Percentiles rank a stretch among this genome's conserved stretches.
These are phyloP conservation scores for Musa troglodytarum DNA, from an alignment of 176 grass and related monocot species.

Conservation along the genomic window DNA sequence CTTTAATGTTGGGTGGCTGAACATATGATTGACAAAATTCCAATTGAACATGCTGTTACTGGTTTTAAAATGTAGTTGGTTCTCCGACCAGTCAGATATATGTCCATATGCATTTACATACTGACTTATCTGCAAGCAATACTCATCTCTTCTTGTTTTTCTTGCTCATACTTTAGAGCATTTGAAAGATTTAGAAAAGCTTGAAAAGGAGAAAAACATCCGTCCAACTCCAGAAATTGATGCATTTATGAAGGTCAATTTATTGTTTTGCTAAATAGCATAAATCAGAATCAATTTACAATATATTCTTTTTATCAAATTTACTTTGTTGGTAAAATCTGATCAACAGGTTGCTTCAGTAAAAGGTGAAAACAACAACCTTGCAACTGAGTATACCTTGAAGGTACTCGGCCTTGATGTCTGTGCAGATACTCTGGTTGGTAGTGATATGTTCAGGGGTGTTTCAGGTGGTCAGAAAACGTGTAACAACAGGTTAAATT, in stretches of 20 bases:
- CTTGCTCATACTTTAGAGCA: constrained; percentile 26
- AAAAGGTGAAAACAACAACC: constrained; percentile 34
- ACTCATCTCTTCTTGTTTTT: background rate
- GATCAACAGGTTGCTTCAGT: constrained; percentile 43
- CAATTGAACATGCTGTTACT: background rate
- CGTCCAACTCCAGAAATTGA: constrained; percentile 64
- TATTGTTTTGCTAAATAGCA: background rate
- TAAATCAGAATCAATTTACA: background rate
- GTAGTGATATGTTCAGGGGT: constrained; percentile 73
- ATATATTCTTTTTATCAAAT: background rate
- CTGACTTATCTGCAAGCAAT: background rate
- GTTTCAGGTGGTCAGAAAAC: constrained; percentile 73
- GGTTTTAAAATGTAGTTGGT: background rate
- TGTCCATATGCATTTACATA: background rate
- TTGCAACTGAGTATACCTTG: constrained; percentile 56
- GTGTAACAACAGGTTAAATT: constrained; percentile 56
- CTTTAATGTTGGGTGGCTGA: no score
- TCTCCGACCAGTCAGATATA: background rate
- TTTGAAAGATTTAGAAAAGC: constrained; percentile 43
- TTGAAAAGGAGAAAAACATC: constrained; percentile 46
- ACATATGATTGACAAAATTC: background rate
- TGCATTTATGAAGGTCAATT: constrained; percentile 74
- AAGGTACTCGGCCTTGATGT: constrained; percentile 62
- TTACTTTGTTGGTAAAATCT: background rate
- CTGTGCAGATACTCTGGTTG: constrained; percentile 65